Conservation (phyloP, 2,329 filamentous ascomycete genomes). For the Allantophomopsis cytisporea region DNA sequence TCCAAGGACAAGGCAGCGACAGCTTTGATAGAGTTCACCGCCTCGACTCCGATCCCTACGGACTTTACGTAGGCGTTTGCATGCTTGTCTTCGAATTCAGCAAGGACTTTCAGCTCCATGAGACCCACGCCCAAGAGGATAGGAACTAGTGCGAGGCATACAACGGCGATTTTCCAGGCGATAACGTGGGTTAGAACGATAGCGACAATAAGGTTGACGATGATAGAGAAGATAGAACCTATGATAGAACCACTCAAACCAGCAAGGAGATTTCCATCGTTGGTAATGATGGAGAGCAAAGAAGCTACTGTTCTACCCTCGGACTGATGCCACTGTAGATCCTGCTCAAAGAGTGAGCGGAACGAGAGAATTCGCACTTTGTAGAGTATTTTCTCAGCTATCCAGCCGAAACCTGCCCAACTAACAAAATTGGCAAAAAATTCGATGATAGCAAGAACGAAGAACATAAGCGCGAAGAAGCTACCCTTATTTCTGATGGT, state of each 20-base stretch:
- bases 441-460: conserved; percentile 26
- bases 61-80: conserved; percentile 50
- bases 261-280: conserved; percentile 34
- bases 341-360: conserved; percentile 26
- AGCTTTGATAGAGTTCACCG: conserved; percentile 51
- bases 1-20: conserved; percentile 41
- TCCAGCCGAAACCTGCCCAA: conserved; percentile 24
- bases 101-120: conserved; percentile 51
- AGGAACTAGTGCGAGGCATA: conserved; percentile 44
- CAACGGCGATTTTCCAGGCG: conserved; percentile 64
- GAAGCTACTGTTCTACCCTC: conserved; percentile 32
- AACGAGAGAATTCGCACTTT: conserved; percentile 29
- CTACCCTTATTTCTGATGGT: too few relatives aligned
- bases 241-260: conserved; percentile 37
- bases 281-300: conserved; percentile 29
- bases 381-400: conserved; percentile 16
- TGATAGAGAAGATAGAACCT: conserved; percentile 45
- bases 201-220: conserved; percentile 46
- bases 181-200: conserved; percentile 56
- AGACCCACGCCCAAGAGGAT: conserved; percentile 55
- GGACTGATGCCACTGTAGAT: conserved; percentile 25
- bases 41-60: conserved; percentile 51
- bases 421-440: conserved; percentile 19
- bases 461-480: conserved; percentile 35
- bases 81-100: conserved; percentile 48